Evolutionary conservation across 2,329 filamentous ascomycete genomes (phyloP).

Genomic region (Aspergillus jensenii): DNA sequence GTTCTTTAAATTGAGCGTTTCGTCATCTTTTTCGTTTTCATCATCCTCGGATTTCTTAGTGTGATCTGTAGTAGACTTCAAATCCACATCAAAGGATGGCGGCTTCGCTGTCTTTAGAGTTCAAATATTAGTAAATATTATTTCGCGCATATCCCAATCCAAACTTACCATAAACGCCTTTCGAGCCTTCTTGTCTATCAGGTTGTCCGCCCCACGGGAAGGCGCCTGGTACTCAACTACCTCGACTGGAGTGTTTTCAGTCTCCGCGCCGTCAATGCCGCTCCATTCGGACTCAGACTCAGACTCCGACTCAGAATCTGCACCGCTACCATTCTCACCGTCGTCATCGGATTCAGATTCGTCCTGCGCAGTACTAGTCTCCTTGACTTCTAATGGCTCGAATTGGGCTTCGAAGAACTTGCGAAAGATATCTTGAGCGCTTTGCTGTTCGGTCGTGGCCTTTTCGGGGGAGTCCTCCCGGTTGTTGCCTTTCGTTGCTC

Average conservation of each 20-base stretch:
- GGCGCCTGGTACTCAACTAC: constrained; percentile 62
- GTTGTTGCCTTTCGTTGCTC: constrained; percentile 22
- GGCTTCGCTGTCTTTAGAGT: constrained; percentile 44
- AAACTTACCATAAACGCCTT: constrained; percentile 73
- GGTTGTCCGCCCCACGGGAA: constrained; percentile 37
- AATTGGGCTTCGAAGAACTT: constrained; percentile 88
- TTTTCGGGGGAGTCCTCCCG: constrained; percentile 18
- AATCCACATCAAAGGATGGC: constrained; percentile 37
- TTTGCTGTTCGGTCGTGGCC: constrained; percentile 43
- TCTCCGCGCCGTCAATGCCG: constrained; percentile 59
- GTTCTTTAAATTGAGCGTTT: constrained; percentile 73
- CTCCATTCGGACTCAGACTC: constrained; percentile 58
- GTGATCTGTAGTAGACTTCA: constrained; percentile 16
- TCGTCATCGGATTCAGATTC: constrained; percentile 15
- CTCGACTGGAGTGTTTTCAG: constrained; percentile 48
- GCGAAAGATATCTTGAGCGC: constrained; percentile 73
- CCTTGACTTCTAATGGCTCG: constrained; percentile 60
- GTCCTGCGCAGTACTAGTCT: constrained; percentile 8
- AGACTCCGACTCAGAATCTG: not conserved
- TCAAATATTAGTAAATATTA: constrained; percentile 10
- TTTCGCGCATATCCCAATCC: not conserved
- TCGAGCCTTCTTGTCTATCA: constrained; percentile 66
- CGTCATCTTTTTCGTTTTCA: constrained; percentile 55
- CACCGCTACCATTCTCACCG: constrained; percentile 22
- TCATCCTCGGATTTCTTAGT: constrained; percentile 28